Evolutionary conservation across 192 early-diverging fungal species (phyloP).

Genomic region (Borealophlyctis nickersoniae): DNA sequence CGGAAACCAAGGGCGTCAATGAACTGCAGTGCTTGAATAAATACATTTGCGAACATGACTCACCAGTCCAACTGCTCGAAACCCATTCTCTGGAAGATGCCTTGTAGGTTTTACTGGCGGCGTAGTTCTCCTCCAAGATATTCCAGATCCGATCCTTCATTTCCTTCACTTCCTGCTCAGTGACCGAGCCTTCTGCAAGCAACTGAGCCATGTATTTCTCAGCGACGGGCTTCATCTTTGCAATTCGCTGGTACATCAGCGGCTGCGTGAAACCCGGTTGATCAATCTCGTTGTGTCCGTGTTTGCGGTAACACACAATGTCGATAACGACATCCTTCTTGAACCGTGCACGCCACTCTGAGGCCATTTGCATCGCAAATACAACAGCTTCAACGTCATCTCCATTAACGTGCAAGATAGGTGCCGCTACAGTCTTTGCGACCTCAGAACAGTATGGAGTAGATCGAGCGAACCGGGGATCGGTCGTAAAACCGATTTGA

Average conservation of each 20-base stretch:
- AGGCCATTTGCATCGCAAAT: conserved; percentile 89
- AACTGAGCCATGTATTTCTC: conserved; percentile 86
- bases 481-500: conserved; percentile 99
- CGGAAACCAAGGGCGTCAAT: conserved; percentile 14
- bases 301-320: conserved; percentile 94
- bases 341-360: conserved; percentile 94
- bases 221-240: conserved; percentile 76
- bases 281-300: conserved; percentile 99
- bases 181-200: conserved; percentile 78
- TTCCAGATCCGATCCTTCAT: conserved; percentile 91
- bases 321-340: conserved; percentile 96
- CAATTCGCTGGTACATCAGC: conserved; percentile 90
- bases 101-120: conserved; percentile 84
- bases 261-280: conserved; percentile 99
- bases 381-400: conserved; percentile 97
- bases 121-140: conserved; percentile 90
- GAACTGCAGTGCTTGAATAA: neutral
- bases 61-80: conserved; percentile 87
- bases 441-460: conserved; percentile 97
- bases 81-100: conserved; percentile 90
- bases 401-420: conserved; percentile 98
- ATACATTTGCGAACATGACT: neutral
- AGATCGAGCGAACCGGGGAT: conserved; percentile 90
- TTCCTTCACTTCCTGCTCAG: conserved; percentile 74
- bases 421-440: conserved; percentile 92